phyloP scores from a whole-genome alignment of 495 filamentous ascomycete species.

The Penicillium odoratum region DNA sequence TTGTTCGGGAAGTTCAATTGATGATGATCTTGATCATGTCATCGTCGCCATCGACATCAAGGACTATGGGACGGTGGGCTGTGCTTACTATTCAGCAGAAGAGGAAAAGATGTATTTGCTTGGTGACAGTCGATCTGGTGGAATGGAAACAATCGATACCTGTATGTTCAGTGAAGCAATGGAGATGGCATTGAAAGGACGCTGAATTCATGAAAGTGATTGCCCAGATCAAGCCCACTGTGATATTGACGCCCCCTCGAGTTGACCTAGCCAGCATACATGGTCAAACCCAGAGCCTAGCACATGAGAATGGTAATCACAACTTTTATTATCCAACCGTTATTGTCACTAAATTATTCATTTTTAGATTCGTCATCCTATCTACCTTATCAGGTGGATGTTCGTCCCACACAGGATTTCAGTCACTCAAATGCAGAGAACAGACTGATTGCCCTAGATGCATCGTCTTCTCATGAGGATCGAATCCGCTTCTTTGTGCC shows the following conservation, averaged over 20 bases:
- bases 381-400: conserved; percentile 69
- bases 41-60: conserved; percentile 83
- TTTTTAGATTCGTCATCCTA: conserved; percentile 38
- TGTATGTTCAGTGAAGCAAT: conserved; percentile 40
- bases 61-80: conserved; percentile 73
- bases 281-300: conserved; percentile 19
- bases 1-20: conserved; percentile 13
- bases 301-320: conserved; percentile 29
- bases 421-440: conserved; percentile 66
- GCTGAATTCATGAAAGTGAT: conserved; percentile 52
- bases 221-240: conserved; percentile 75
- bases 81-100: conserved; percentile 77
- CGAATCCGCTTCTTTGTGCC: conserved; percentile 55
- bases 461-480: conserved; percentile 37
- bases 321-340: no score
- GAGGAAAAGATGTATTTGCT: conserved; percentile 77
- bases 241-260: conserved; percentile 71
- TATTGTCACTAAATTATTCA: not conserved
- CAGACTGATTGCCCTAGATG: conserved; percentile 60
- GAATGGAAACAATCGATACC: conserved; percentile 68
- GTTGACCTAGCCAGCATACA: conserved; percentile 55
- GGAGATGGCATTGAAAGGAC: not conserved
- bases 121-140: conserved; percentile 74
- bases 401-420: conserved; percentile 77
- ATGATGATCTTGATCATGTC: conserved; percentile 69